Base-by-base conservation (phyloP, 106 monocot genomes). In the Chionographis japonica region DNA sequence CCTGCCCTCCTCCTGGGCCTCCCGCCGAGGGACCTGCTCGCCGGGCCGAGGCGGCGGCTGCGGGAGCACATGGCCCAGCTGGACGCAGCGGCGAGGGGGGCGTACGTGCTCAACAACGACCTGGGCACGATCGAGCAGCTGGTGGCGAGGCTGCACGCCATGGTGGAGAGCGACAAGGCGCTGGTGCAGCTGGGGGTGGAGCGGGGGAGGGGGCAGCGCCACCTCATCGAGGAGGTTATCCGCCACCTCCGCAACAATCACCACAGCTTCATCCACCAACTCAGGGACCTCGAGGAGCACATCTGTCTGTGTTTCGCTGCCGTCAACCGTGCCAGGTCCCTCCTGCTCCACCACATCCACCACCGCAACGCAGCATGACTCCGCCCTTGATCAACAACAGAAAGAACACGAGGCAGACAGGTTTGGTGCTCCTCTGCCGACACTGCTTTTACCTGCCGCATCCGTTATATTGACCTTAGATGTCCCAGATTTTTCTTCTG, bases 161-260 rank as follows among this genome's bases (percentile, higher is more conserved):
- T 76, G 27, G 83, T 94, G 80, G 94, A 94, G 83, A 77, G 83
- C 37, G 87, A 94, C 62, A 83, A 60, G 79, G 68, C 12, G 13
- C 62, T 85, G 68, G 76, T 90, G 56, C 40, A 72, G 60, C 15
- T 85, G 50, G 87, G 74, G 50, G 41, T 90, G 41, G 72, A 76
- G 72, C 58, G 83, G 6, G 87, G 80, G 15, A 74, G 60, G 40
- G 85, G 74, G 15, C 71, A 85, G 57, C 58, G 66, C 7, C 76
- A 79, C 52, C 68, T 78, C 11, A 77, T 94, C 9, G 69, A 81
- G 70, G 80, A 81, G 56, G 85, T 90, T 20, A 42, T 94, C 36
- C 75, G 74, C 49, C 83, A 83, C 61, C 69, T 94, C 16, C 77
- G 76, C 58, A 85, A 71, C 71, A 90, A 67, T 61, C 71, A 77